Evolutionary conservation across 345 rosid genomes (phyloP), one percentile per base, ranked within the genome.

Genomic region (Cardamine resedifolia): DNA sequence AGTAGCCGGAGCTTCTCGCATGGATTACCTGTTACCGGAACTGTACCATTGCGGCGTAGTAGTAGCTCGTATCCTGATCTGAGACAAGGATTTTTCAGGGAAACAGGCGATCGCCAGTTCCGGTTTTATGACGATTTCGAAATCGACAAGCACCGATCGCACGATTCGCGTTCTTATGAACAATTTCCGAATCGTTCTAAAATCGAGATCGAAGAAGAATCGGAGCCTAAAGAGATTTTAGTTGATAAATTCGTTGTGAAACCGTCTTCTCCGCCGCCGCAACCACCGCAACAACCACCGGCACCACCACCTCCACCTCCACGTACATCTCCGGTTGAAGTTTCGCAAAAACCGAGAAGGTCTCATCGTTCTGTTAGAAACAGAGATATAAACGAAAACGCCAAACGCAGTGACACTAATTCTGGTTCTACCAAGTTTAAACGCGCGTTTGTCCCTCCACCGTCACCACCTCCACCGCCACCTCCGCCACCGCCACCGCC

Each of bases 61-160:
- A 82, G 93, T 28, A 87, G 81, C 74, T 90, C 96, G 19, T 88
- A 87, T 68, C 96, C 96, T 55, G 96, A 92, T 85, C 82, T 90
- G 58, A 77, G 85, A 48, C 74, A 84, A 21, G 91, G 85, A 0
- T 74, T 75, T 8, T 53, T 72, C 30, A 78, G 78, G 78, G 83
- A 76, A 60, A 83, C 78, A 10, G 69, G 33, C 3, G 88, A 74
- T 56, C 87, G 84, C 2, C 83, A 75, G 72, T 85, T 68, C 64
- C 88, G 90, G 48, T 88, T 82, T 74, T 85, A 80, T 60, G 95
- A 92, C 44, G 98, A 92, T 79, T 88, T 88, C 41, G 89, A 81
- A 21, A 81, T 87, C 5, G 77, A 64, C 51, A 85, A 74, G 68
- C 77, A 60, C 62, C 76, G 77, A 20, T 75, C 80, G 23, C 57